These are phyloP conservation scores for Termitomyces sp. DNA, from an alignment of 768 basidiomycete species.

Conservation along the genomic window DNA sequence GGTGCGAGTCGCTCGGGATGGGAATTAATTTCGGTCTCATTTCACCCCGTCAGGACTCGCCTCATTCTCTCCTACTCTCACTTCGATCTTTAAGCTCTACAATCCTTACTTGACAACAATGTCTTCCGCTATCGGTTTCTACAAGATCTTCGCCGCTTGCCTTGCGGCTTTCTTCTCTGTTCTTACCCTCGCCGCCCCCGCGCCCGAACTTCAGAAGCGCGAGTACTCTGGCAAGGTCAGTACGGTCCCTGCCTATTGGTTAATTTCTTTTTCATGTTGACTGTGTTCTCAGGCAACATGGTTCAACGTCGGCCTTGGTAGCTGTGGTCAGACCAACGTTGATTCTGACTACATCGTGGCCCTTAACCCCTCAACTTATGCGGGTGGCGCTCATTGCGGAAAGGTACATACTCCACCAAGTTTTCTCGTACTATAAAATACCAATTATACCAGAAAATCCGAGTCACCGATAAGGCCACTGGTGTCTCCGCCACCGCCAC, in stretches of 20 bases:
- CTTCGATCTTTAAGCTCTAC: not conserved
- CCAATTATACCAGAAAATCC: slow-evolving; percentile 8
- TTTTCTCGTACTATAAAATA: not conserved
- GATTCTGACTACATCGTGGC: slow-evolving; percentile 22
- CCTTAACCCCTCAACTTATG: slow-evolving; percentile 16
- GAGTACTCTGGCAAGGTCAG: slow-evolving; percentile 12
- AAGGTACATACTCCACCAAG: slow-evolving; percentile 8
- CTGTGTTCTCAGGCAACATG: slow-evolving; percentile 13
- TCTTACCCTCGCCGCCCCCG: slow-evolving; percentile 9
- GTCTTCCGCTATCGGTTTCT: slow-evolving; percentile 9
- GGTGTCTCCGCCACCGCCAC: slow-evolving; percentile 17
- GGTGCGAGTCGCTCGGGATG: not conserved
- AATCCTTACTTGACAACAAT: slow-evolving; percentile 4
- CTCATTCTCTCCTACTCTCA: not conserved
- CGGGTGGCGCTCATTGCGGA: slow-evolving; percentile 16
- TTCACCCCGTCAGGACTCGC: not conserved
- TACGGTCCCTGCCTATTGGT: not conserved
- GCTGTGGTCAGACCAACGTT: slow-evolving; percentile 18
- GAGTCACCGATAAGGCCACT: slow-evolving; percentile 11
- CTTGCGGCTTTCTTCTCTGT: slow-evolving; percentile 9
- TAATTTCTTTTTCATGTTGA: not conserved
- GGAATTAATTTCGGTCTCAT: not conserved
- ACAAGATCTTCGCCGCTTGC: slow-evolving; percentile 7
- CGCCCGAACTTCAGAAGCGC: slow-evolving; percentile 7
- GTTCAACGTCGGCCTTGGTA: slow-evolving; percentile 22